Base-by-base conservation (phyloP, 2,329 filamentous ascomycete genomes). In the Stemphylium lycopersici region DNA sequence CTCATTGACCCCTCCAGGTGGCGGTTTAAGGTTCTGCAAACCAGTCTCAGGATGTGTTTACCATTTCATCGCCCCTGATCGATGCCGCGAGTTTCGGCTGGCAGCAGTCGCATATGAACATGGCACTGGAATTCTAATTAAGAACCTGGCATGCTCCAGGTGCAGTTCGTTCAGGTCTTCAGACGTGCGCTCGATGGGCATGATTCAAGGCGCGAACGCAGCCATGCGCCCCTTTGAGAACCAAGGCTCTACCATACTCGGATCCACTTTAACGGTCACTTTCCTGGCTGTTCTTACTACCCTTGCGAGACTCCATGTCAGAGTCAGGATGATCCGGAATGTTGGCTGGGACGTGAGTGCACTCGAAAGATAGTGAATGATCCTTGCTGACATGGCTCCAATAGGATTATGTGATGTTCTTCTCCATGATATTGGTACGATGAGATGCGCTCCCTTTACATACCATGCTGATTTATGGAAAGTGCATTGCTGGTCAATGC, bases 261-360 rank as follows among this genome's bases (percentile, higher is more conserved):
- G 68, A 4, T 72, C 77, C 4, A 78, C 79, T 10, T 51, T 79
- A 11, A 62, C 75, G 1, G 68, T 81, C 32, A 76, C 78, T 1
- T 63, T 70, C 3, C 50, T 78, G 20, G 78, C 80, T 0, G 62
- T 77, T 2, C 48, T 81, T 13, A 72, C 74, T 0, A 75, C 80
- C 3, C 22, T 71, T 8, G 66, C 77, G 26, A 76, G 81, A 16
- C 57, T 80, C 8, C 82, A 79, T 48, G 83, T 84, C 24, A 75
- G 82, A n/a, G 29, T 77, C 4, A 67, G 68, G 15, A 77, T 84
- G 70, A 78, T 84, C 46, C 77, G 77, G 11, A 80, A 79, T 44
- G 68, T 80, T 18, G 81, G 82, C 3, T 73, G 76, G 61, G 83
- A 85, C 72, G 83, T 71, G 42, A 63, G 66, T 51, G 34, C 13